These are phyloP conservation scores for Cryptosporidium muris DNA, from an alignment of 169 alveolate species.

Conservation along the genomic window DNA sequence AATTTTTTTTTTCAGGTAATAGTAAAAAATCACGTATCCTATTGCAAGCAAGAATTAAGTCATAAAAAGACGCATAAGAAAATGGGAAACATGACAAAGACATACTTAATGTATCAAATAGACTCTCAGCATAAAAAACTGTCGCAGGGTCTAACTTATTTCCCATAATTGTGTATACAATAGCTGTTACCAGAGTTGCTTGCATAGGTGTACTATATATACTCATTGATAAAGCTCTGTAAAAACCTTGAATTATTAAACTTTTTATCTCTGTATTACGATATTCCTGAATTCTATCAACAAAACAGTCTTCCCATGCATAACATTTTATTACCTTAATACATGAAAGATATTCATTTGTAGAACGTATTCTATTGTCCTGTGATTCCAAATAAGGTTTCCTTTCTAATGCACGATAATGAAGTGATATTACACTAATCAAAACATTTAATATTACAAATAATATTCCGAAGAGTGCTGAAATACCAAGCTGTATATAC, in stretches of 20 bases:
- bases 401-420: slow-evolving; percentile 59
- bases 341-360: slow-evolving; percentile 60
- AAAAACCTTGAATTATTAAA: slow-evolving; percentile 29
- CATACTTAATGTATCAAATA: slow-evolving; percentile 48
- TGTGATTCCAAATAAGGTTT: slow-evolving; percentile 36
- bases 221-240: slow-evolving; percentile 65
- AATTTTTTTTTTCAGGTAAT: slow-evolving; percentile 22
- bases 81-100: slow-evolving; percentile 52
- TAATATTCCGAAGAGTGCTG: slow-evolving; percentile 50
- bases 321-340: slow-evolving; percentile 85
- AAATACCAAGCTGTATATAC: slow-evolving; percentile 52
- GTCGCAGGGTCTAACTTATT: slow-evolving; percentile 55
- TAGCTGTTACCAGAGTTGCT: slow-evolving; percentile 59
- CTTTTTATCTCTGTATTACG: slow-evolving; percentile 79
- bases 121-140: slow-evolving; percentile 58
- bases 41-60: slow-evolving; percentile 29
- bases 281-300: slow-evolving; percentile 72
- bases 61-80: slow-evolving; percentile 64
- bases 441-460: slow-evolving; percentile 41
- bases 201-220: slow-evolving; percentile 67
- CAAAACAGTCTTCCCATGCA: slow-evolving; percentile 85
- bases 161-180: slow-evolving; percentile 60
- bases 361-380: slow-evolving; percentile 49
- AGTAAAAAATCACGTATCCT: slow-evolving; percentile 47
- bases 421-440: slow-evolving; percentile 21